Conservation (phyloP, 495 filamentous ascomycete genomes). For the Friedmanniomyces endolithicus region DNA sequence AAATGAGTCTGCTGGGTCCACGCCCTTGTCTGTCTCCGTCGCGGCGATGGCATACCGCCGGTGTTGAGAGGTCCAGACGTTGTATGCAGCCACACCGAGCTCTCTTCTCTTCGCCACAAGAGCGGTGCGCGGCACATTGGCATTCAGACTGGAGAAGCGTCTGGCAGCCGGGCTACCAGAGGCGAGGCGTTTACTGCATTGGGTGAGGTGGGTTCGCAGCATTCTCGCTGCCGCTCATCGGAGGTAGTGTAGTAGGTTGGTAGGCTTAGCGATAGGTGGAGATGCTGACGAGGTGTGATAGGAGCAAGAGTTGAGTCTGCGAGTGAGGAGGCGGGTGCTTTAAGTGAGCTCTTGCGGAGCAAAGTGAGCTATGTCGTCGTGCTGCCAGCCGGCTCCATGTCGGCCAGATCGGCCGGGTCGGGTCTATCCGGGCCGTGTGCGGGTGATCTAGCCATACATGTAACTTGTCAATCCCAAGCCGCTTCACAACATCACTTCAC, state of each 20-base stretch:
- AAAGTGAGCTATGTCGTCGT: no score
- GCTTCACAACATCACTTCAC: no score
- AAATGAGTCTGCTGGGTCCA: constrained; percentile 86
- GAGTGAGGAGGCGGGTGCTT: no score
- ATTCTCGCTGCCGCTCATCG: constrained; percentile 22
- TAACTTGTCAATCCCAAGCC: no score
- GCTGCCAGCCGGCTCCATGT: no score
- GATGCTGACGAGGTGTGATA: background rate
- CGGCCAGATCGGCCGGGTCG: no score
- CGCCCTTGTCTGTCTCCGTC: constrained; percentile 42
- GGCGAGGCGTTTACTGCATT: constrained; percentile 27
- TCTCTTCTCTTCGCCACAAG: constrained; percentile 18
- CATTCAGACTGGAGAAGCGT: constrained; percentile 21
- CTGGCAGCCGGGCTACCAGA: constrained; percentile 19
- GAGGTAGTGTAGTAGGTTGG: background rate
- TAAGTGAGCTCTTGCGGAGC: no score
- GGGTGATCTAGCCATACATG: no score
- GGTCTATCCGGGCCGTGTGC: no score
- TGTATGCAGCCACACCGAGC: constrained; percentile 32
- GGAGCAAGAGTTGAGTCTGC: background rate
- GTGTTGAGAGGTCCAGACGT: constrained; percentile 20
- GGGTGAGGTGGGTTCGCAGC: constrained; percentile 28
- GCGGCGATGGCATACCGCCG: constrained; percentile 45
- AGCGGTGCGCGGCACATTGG: constrained; percentile 11
- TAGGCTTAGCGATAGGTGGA: background rate